phyloP scores from a whole-genome alignment of 2,329 filamentous ascomycete species.

The Colletotrichum lindemuthianum region DNA sequence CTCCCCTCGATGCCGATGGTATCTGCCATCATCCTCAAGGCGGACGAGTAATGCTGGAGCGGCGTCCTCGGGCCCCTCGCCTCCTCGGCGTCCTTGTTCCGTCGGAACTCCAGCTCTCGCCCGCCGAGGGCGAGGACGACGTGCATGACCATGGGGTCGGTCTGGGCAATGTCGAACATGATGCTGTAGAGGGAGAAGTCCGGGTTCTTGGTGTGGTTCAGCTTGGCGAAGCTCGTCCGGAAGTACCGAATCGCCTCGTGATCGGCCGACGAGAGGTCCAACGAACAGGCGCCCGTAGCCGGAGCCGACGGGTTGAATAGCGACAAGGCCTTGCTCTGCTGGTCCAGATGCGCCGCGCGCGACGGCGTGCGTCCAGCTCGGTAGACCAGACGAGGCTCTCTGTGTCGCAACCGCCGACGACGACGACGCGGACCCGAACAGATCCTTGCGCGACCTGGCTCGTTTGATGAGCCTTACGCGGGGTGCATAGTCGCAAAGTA shows the following conservation, averaged over 20 bases:
- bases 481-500: slow-evolving; percentile 43
- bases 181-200: slow-evolving; percentile 48
- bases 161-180: slow-evolving; percentile 46
- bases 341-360: slow-evolving; percentile 6
- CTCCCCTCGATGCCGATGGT: slow-evolving; percentile 39
- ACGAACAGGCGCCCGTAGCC: slow-evolving; percentile 37
- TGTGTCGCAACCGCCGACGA: slow-evolving; percentile 7
- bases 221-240: slow-evolving; percentile 46
- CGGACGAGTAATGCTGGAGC: slow-evolving; percentile 44
- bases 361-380: slow-evolving; percentile 17
- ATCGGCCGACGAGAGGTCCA: slow-evolving; percentile 43
- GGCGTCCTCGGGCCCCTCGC: slow-evolving; percentile 32
- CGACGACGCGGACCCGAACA: slow-evolving; percentile 10
- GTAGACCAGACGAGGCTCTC: slow-evolving; percentile 12
- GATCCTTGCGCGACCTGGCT: slow-evolving; percentile 22
- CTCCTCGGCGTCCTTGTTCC: slow-evolving; percentile 29
- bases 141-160: slow-evolving; percentile 49
- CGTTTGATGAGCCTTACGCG: slow-evolving; percentile 28
- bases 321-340: slow-evolving; percentile 21
- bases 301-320: slow-evolving; percentile 33
- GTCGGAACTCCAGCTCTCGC: slow-evolving; percentile 44
- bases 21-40: slow-evolving; percentile 45
- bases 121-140: slow-evolving; percentile 47
- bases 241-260: slow-evolving; percentile 50
- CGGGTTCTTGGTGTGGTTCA: slow-evolving; percentile 49